These are phyloP conservation scores for Liquidambar formosana DNA, from an alignment of 164 flowering plant genomes.

Conservation along the genomic window DNA sequence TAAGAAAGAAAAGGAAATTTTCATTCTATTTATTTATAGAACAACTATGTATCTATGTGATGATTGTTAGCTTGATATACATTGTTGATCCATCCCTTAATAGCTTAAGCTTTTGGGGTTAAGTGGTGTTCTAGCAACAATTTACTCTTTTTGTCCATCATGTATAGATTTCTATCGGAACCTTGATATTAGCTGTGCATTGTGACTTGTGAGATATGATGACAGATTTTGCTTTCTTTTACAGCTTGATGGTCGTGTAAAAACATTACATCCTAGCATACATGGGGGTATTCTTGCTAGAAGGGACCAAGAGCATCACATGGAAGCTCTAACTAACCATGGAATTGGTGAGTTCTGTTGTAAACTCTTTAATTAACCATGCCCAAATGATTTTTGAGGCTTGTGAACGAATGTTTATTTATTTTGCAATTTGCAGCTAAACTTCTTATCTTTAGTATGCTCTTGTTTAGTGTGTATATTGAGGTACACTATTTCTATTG, in stretches of 20 bases:
- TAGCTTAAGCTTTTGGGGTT: too few relatives aligned
- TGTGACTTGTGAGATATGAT: not conserved
- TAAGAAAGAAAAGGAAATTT: too few relatives aligned
- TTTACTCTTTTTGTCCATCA: too few relatives aligned
- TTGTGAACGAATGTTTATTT: not conserved
- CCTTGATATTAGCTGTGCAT: not conserved
- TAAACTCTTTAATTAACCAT: not conserved
- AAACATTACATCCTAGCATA: conserved; percentile 88
- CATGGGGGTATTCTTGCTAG: conserved; percentile 99
- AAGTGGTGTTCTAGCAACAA: too few relatives aligned
- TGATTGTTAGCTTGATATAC: too few relatives aligned
- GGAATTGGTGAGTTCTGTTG: conserved; percentile 69
- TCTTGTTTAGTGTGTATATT: too few relatives aligned
- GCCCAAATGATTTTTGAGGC: not conserved
- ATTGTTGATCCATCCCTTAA: too few relatives aligned
- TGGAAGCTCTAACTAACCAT: conserved; percentile 85
- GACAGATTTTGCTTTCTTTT: conserved; percentile 5
- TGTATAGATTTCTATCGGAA: too few relatives aligned
- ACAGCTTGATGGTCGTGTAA: conserved; percentile 99
- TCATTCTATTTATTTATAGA: too few relatives aligned
- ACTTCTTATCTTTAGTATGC: too few relatives aligned
- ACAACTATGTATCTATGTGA: too few relatives aligned
- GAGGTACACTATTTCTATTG: not conserved
- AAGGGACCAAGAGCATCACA: conserved; percentile 82
- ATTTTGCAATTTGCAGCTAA: too few relatives aligned